These are phyloP conservation scores for Stemphylium vesicarium DNA, from an alignment of 2,329 filamentous ascomycete species.

Conservation along the genomic window DNA sequence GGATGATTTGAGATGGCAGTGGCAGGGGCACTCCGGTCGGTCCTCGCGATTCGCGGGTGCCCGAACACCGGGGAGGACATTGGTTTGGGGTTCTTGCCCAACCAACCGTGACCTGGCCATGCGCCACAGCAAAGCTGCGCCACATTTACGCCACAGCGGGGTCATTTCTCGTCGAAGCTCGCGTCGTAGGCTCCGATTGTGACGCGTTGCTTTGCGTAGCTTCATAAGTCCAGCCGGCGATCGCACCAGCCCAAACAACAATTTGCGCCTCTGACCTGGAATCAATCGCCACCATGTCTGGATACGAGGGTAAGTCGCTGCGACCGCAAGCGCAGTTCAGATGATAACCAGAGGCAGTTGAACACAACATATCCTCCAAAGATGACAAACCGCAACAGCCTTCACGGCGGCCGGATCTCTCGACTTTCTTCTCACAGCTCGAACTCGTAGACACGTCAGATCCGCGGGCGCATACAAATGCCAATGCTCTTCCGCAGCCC, in stretches of 20 bases:
- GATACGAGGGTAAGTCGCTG: slow-evolving; percentile 52
- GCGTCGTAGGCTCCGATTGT: slow-evolving; percentile 14
- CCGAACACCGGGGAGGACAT: not conserved
- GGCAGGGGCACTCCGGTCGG: no score
- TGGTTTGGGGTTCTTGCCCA: not conserved
- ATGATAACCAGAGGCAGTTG: slow-evolving; percentile 48
- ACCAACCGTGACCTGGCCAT: not conserved
- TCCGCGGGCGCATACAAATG: slow-evolving; percentile 58
- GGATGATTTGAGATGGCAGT: no score
- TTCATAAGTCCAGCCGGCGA: slow-evolving; percentile 17
- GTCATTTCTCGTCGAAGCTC: not conserved
- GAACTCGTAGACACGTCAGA: slow-evolving; percentile 64
- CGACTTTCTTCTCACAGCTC: slow-evolving; percentile 69
- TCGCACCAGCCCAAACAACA: not conserved
- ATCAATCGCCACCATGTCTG: slow-evolving; percentile 49
- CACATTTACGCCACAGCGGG: slow-evolving; percentile 10
- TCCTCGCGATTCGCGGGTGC: no score
- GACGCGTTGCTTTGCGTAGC: slow-evolving; percentile 18
- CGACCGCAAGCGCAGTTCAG: slow-evolving; percentile 13
- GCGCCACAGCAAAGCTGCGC: not conserved
- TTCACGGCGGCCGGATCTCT: slow-evolving; percentile 66
- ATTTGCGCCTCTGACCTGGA: slow-evolving; percentile 17
- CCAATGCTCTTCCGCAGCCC: slow-evolving; percentile 65
- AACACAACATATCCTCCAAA: slow-evolving; percentile 55
- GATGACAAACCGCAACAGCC: slow-evolving; percentile 46